Conservation (phyloP, 2,329 filamentous ascomycete genomes). For the Trichoderma sp. region DNA sequence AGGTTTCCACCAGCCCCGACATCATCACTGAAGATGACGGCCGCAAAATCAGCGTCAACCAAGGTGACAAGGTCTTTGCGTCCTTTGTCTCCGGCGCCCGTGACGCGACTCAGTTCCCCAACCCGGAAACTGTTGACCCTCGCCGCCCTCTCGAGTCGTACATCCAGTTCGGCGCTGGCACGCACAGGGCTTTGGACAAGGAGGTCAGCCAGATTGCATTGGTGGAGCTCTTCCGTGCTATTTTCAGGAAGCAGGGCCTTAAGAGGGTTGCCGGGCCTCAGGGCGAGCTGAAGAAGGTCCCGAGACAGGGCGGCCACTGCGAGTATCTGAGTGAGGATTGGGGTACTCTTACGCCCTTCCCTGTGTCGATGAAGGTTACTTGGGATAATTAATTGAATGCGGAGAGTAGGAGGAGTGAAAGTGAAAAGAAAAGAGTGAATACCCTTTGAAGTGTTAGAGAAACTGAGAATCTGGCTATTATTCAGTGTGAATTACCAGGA, state of each 20-base stretch:
- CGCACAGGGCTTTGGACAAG: slow-evolving; percentile 61
- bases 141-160: slow-evolving; percentile 63
- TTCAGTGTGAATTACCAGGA: neutral
- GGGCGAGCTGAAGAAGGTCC: slow-evolving; percentile 66
- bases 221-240: slow-evolving; percentile 64
- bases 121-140: slow-evolving; percentile 60
- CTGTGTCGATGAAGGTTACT: slow-evolving; percentile 52
- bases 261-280: slow-evolving; percentile 61
- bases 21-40: slow-evolving; percentile 53
- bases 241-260: slow-evolving; percentile 61
- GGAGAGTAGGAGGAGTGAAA: neutral
- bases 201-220: slow-evolving; percentile 61
- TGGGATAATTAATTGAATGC: slow-evolving; percentile 42
- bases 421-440: neutral
- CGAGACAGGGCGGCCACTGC: slow-evolving; percentile 52
- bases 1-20: slow-evolving; percentile 48
- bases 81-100: slow-evolving; percentile 57
- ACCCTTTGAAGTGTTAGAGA: neutral
- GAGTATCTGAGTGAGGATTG: slow-evolving; percentile 67
- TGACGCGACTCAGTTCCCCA: slow-evolving; percentile 59
- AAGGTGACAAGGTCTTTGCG: slow-evolving; percentile 61
- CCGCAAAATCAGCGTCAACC: slow-evolving; percentile 48
- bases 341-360: slow-evolving; percentile 48
- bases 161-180: slow-evolving; percentile 61
- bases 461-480: neutral